phyloP scores from a whole-genome alignment of 2,329 filamentous ascomycete genomes.

The Pestalotiopsis sp. region DNA sequence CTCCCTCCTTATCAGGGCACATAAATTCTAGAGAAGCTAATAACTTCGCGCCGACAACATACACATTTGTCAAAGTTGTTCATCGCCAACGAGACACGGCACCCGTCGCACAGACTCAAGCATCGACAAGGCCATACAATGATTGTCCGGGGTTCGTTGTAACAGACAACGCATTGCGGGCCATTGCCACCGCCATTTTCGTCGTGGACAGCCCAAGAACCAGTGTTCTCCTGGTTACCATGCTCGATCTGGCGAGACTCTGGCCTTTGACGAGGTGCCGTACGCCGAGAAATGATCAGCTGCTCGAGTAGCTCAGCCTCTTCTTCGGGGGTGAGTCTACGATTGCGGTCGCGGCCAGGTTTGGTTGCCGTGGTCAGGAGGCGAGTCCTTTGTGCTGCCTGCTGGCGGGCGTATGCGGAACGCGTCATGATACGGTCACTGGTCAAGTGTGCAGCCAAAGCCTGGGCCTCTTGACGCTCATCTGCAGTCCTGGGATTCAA shows the following conservation, averaged over 20 bases:
- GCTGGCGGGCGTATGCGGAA: constrained; percentile 70
- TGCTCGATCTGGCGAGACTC: constrained; percentile 15
- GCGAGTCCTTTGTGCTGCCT: constrained; percentile 70
- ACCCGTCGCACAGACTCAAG: constrained; percentile 92
- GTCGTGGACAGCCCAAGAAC: constrained; percentile 68
- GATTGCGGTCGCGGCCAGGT: constrained; percentile 35
- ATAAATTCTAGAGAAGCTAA: constrained; percentile 88
- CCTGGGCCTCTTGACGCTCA: constrained; percentile 78
- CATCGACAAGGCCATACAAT: constrained; percentile 97
- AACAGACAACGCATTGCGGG: constrained; percentile 92
- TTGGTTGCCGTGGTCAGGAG: constrained; percentile 59
- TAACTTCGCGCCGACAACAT: constrained; percentile 86
- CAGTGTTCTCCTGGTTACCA: constrained; percentile 19
- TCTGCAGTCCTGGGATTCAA: constrained; percentile 79
- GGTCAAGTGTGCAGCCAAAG: constrained; percentile 78
- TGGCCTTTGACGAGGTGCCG: constrained; percentile 23
- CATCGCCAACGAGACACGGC: constrained; percentile 88
- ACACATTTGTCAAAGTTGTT: constrained; percentile 98
- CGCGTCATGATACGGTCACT: constrained; percentile 78
- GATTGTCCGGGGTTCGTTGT: constrained; percentile 81
- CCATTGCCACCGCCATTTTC: constrained; percentile 71
- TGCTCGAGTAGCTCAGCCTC: constrained; percentile 65
- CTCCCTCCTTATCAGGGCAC: constrained; percentile 61
- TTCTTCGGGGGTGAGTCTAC: constrained; percentile 55
- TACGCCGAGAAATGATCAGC: constrained; percentile 57